These are phyloP conservation scores for Fusarium virguliforme DNA, from an alignment of 2,329 filamentous ascomycete genomes.

Conservation along the genomic window DNA sequence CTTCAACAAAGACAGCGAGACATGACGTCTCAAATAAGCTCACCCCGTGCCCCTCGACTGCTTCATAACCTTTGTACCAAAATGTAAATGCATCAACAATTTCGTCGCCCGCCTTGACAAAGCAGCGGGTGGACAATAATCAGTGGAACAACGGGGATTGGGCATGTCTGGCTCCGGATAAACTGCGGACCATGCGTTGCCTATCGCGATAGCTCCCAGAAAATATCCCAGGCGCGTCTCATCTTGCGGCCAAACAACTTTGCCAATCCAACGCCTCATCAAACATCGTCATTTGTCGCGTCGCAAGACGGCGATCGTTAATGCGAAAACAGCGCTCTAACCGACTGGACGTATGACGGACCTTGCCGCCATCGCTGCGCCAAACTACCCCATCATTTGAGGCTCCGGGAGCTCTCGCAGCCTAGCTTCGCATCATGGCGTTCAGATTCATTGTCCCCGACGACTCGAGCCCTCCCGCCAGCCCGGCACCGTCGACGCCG, in stretches of 20 bases:
- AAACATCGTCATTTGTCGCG: conserved; percentile 34
- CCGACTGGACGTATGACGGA: conserved; percentile 25
- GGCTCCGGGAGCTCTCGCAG: conserved; percentile 39
- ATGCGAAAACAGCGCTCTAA: conserved; percentile 32
- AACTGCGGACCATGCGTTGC: conserved; percentile 42
- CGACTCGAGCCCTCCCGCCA: conserved; percentile 61
- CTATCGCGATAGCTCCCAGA: conserved; percentile 53
- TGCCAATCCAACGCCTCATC: conserved; percentile 35
- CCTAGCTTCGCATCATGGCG: conserved; percentile 56
- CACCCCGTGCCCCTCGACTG: neutral
- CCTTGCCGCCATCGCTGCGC: conserved; percentile 26
- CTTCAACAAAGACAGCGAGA: neutral
- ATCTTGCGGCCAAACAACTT: conserved; percentile 36
- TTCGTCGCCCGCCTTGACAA: neutral
- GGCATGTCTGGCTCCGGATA: conserved; percentile 38
- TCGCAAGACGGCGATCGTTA: conserved; percentile 24
- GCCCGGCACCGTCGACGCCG: conserved; percentile 66
- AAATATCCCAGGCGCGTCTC: conserved; percentile 50
- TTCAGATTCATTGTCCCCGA: conserved; percentile 62
- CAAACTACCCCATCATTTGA: conserved; percentile 28
- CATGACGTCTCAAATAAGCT: neutral
- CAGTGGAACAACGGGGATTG: neutral
- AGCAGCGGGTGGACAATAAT: conserved; percentile 6
- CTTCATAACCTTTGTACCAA: neutral
- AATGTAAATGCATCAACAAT: neutral